Base-by-base conservation (phyloP, 192 early-diverging fungal species). In the Pecoramyces ruminantium region DNA sequence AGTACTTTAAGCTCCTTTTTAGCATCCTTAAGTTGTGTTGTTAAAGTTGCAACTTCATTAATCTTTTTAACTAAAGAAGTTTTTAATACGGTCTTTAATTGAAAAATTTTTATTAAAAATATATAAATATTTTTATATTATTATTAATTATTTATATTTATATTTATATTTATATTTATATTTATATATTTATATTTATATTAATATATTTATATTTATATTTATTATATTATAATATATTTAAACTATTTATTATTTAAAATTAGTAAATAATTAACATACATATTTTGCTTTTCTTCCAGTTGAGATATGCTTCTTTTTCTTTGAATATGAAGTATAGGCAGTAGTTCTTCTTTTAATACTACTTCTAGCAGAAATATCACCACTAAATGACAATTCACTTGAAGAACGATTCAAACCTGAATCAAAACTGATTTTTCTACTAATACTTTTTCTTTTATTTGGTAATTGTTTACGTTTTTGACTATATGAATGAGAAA, bases 1-100 rank as follows among this genome's bases (percentile, higher is more conserved):
- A 84, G 29, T 38, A 83, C 82, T 4, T 30, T 29, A 13, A 87
- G 81, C 28, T 87, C 86, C 18, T 77, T 78, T 30, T 81, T 80
- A 0, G 83, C 83, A 13, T 83, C 78, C 11, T 81, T 78, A 6
- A 87, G 82, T 77, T 84, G 30, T 13, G n/a, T 27, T 12, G 40
- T 29, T 30, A 84, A 42, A 12, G 15, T 80, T n/a, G 67, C 51
- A 80, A 84, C 79, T 39, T 84, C 83, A 77, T 83, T 82, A 29
- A 80, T 81, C 34, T 81, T 83, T 28, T 39, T 82, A 30, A n/a
- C 82, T 51, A 51, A 51, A 51, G 42, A 51, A 17, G 42, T 51
- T 21, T 51, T 51, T 51, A 51, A 51, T 21, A 51, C 42, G 18
- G 18, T 21, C 30, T 34, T 34, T 34, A 34, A 6, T 34, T 3